Base-by-base conservation (phyloP, 331 rosid species). In the Acacia pycnantha region DNA sequence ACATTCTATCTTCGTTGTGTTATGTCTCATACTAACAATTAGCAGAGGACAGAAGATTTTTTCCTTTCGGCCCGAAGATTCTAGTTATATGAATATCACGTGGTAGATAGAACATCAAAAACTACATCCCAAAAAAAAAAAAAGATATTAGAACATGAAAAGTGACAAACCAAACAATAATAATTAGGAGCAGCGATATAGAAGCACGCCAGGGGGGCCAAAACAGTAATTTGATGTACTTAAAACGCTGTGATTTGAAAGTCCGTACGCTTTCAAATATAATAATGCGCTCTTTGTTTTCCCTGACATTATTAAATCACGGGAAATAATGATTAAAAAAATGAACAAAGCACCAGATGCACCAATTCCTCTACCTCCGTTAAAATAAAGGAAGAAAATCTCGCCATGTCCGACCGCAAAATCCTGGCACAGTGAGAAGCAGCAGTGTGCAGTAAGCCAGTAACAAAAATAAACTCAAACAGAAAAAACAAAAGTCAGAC, bases 321-420 rank as follows among this genome's bases (percentile, higher is more conserved):
- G 72, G 9, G 12, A 56, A 41, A 27, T 50, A 59, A 48, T 24
- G 5, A 73, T 16, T 16, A 4, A 24, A 35, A 18, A 4, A 11
- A 35, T 18, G 13, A 14, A 50, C 44, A 78, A 56, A 24, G 56
- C 37, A 18, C 43, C 24, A 46, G 9, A 29, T 22, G 56, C 22
- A 50, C 56, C 24, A 51, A 29, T 46, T 47, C 35, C 11, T 43
- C 46, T 13, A 5, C 3, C 2, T 24, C 27, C 14, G 44, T 73
- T 21, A 33, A 50, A 67, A 82, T 70, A 74, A 53, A 13, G 79
- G 31, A 67, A 77, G 69, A 82, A 88, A 87, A 88, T 89, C 93
- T 89, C 75, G 74, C 41, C 12, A 78, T 70, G 51, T 69, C 91
- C 90, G 92, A 89, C 93, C 87, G 73, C 75, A 76, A 85, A 88